A percentile compares a stretch with the other conserved stretches of the same genome.
These are phyloP conservation scores for Starmerella apis DNA, from an alignment of 805 yeast genomes.

Conservation along the genomic window DNA sequence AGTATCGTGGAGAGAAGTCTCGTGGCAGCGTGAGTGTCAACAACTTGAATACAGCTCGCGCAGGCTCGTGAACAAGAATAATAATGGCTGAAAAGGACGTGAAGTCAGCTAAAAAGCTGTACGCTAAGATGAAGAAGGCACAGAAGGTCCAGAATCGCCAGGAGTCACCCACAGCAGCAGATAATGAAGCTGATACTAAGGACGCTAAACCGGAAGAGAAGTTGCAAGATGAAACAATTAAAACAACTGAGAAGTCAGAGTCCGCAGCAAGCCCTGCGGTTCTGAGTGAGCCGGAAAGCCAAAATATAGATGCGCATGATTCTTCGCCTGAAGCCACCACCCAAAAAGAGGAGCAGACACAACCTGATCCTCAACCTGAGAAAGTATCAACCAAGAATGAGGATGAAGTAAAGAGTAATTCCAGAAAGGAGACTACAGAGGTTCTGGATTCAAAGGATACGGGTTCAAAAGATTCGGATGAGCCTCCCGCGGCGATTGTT, in stretches of 20 bases:
- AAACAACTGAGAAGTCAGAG: neutral
- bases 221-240: neutral
- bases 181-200: neutral
- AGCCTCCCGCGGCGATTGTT: too few species aligned
- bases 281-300: neutral
- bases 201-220: neutral
- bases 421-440: too few species aligned
- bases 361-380: too few species aligned
- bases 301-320: too few species aligned
- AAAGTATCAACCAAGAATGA: too few species aligned
- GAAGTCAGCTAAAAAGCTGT: constrained; percentile 65
- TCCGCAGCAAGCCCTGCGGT: neutral
- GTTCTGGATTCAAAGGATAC: too few species aligned
- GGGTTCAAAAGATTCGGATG: too few species aligned
- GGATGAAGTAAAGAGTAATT: too few species aligned
- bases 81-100: constrained; percentile 28
- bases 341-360: too few species aligned
- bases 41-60: neutral
- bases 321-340: neutral
- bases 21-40: too few species aligned
- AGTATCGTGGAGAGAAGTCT: neutral
- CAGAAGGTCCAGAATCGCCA: constrained; percentile 39
- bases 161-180: constrained; percentile 24
- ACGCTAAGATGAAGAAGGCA: constrained; percentile 57
- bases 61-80: neutral